Conservation (phyloP, 768 basidiomycete genomes). For the Boletus huronensis region DNA sequence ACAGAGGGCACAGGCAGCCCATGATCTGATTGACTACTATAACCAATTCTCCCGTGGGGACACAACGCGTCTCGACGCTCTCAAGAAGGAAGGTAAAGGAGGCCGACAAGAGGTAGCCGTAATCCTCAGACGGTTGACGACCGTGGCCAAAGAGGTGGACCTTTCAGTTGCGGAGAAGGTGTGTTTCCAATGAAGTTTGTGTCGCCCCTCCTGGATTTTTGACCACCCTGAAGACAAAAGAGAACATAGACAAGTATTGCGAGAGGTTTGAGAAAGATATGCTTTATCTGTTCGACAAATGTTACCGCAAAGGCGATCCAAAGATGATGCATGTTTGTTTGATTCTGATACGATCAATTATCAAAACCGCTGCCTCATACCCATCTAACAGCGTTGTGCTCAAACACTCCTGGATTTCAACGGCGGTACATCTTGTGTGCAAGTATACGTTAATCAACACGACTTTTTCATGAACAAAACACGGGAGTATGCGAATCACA, state of each 20-base stretch:
- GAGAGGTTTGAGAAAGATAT: constrained; percentile 99
- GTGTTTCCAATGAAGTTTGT: constrained; percentile 5
- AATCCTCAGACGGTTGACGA: constrained; percentile 77
- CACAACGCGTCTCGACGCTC: constrained; percentile 64
- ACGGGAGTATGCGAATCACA: constrained; percentile 53
- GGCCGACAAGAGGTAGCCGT: constrained; percentile 88
- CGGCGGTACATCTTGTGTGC: constrained; percentile 93
- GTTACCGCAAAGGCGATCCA: constrained; percentile 95
- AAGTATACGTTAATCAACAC: constrained; percentile 99
- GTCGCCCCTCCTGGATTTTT: neutral
- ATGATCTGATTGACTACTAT: constrained; percentile 91
- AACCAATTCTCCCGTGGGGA: constrained; percentile 87
- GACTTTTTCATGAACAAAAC: constrained; percentile 98
- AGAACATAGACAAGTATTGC: constrained; percentile 94
- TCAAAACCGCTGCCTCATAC: constrained; percentile 8
- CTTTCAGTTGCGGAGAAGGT: constrained; percentile 80
- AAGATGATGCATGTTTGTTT: constrained; percentile 94
- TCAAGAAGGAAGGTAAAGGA: constrained; percentile 85
- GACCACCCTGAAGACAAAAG: constrained; percentile 58
- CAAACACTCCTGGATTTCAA: constrained; percentile 97
- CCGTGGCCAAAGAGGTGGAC: constrained; percentile 92
- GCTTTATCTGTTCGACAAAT: constrained; percentile 91
- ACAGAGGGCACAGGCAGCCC: constrained; percentile 89
- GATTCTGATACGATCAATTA: constrained; percentile 15
- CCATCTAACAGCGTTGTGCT: constrained; percentile 80